Conservation (phyloP, 129 eudicot species). For the Artemisia argyi region DNA sequence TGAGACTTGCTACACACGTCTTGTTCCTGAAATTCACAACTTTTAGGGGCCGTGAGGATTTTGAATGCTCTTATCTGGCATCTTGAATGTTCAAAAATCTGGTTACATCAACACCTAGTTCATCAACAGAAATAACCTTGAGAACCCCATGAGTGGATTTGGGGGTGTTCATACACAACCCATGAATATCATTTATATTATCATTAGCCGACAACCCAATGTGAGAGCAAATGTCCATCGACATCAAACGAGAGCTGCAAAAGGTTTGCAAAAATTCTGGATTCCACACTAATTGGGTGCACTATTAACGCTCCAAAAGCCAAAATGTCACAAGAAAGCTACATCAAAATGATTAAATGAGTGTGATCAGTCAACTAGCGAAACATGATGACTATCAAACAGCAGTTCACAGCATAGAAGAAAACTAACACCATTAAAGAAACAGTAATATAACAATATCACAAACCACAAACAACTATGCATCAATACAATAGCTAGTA, state of each 20-base stretch:
- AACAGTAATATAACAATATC: too few species aligned
- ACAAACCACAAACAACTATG: too few species aligned
- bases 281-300: neutral
- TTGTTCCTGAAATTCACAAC: conserved; percentile 27
- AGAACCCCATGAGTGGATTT: conserved; percentile 22
- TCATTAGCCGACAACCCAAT: conserved; percentile 34
- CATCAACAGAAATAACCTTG: conserved; percentile 41
- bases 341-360: conserved; percentile 17
- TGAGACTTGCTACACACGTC: conserved; percentile 24
- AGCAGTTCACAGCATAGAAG: too few species aligned
- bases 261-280: neutral
- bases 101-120: conserved; percentile 40
- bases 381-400: conserved; percentile 16
- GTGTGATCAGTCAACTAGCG: neutral
- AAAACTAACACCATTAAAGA: too few species aligned
- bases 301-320: conserved; percentile 15
- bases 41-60: conserved; percentile 23
- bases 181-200: conserved; percentile 35
- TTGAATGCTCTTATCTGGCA: conserved; percentile 23
- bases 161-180: conserved; percentile 29
- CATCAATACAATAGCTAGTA: too few species aligned
- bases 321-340: conserved; percentile 18
- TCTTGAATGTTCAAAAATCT: conserved; percentile 47
- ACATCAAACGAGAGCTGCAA: conserved; percentile 31
- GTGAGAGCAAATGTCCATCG: conserved; percentile 57